phyloP scores from a whole-genome alignment of 73 alveolate genomes.

The Paramecium octaurelia region DNA sequence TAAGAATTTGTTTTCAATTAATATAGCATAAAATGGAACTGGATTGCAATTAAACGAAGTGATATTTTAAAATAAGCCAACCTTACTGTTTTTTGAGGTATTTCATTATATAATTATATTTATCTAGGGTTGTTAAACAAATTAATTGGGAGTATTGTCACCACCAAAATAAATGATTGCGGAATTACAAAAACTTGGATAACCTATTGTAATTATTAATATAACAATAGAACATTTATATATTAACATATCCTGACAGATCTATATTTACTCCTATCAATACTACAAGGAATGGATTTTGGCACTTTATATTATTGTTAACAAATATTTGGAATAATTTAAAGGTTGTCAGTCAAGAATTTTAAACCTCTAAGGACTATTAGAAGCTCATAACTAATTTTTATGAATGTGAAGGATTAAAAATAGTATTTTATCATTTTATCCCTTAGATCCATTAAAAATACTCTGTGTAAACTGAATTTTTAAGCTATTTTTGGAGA shows the following conservation, averaged over 20 bases:
- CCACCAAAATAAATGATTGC: not conserved
- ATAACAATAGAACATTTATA: not conserved
- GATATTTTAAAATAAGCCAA: not conserved
- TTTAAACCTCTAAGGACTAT: not conserved
- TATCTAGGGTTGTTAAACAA: not conserved
- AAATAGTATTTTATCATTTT: not conserved
- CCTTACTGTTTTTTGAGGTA: conserved; percentile 24
- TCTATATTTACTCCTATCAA: conserved; percentile 50
- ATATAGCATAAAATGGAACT: not conserved
- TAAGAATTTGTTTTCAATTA: not conserved
- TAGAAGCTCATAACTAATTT: not conserved
- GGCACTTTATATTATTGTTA: conserved; percentile 46
- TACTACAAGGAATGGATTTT: conserved; percentile 49
- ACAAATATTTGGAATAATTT: conserved; percentile 36
- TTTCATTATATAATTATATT: not conserved
- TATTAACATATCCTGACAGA: conserved; percentile 29
- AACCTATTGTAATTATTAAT: not conserved
- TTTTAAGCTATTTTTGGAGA: not conserved
- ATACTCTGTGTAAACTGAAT: not conserved
- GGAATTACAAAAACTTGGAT: not conserved
- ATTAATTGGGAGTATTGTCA: not conserved
- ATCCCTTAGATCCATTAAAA: not conserved
- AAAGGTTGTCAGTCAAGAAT: not conserved
- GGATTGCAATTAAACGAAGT: not conserved
- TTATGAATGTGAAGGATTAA: conserved; percentile 43